phyloP scores from a whole-genome alignment of 164 flowering plant genomes.

The Buxus sempervirens region DNA sequence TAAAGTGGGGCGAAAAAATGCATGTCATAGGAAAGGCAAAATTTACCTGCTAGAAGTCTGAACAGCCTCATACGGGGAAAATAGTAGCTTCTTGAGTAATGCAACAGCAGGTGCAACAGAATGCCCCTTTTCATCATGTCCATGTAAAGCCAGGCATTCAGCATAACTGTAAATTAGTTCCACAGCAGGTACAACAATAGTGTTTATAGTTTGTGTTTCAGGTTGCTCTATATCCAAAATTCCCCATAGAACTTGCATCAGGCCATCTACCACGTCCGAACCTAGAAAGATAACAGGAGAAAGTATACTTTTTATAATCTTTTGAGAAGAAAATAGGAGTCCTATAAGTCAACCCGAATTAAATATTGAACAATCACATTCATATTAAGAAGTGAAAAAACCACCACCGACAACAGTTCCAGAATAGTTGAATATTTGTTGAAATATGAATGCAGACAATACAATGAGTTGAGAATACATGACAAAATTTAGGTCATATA shows the following conservation, averaged over 20 bases:
- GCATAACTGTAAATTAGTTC: constrained; percentile 97
- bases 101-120: constrained; percentile 91
- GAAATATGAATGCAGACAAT: not conserved
- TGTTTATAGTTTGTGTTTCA: constrained; percentile 91
- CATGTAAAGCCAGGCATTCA: constrained; percentile 84
- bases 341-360: not conserved
- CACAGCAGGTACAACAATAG: constrained; percentile 83
- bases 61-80: constrained; percentile 84
- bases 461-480: not conserved
- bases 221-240: constrained; percentile 92
- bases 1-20: not conserved
- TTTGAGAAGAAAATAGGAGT: not conserved
- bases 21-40: not conserved
- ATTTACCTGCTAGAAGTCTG: constrained; percentile 93
- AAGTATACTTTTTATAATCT: not conserved
- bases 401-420: not conserved
- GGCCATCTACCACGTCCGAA: constrained; percentile 85
- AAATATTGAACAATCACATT: not conserved
- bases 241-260: constrained; percentile 95
- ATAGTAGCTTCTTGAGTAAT: constrained; percentile 72
- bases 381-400: no score
- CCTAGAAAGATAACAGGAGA: constrained; percentile 37
- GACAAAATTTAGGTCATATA: not conserved
- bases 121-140: constrained; percentile 43
- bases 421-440: no score